These are phyloP conservation scores for Chaetoceros tenuissimus DNA, from an alignment of 108 stramenopile genomes.

Conservation along the genomic window DNA sequence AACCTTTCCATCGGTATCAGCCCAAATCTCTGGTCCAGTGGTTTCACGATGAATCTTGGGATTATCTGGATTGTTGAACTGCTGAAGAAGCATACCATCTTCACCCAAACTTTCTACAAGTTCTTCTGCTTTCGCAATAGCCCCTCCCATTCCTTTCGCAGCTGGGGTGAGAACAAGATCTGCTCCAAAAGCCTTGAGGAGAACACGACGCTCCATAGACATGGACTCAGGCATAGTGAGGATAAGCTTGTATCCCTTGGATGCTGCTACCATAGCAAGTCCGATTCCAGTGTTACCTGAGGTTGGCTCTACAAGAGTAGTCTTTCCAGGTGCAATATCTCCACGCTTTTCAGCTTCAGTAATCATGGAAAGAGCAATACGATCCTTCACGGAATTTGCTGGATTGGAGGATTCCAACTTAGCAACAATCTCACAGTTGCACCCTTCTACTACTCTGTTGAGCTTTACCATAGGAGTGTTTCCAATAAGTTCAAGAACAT, in stretches of 20 bases:
- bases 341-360: constrained; percentile 76
- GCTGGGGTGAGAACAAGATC: constrained; percentile 71
- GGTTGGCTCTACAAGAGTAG: constrained; percentile 81
- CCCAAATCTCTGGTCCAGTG: constrained; percentile 77
- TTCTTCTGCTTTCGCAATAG: constrained; percentile 52
- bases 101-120: constrained; percentile 33
- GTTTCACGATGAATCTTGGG: constrained; percentile 80
- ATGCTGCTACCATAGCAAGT: constrained; percentile 84
- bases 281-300: constrained; percentile 88
- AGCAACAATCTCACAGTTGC: constrained; percentile 70
- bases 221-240: constrained; percentile 88
- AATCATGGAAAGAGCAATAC: constrained; percentile 79
- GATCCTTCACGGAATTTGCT: constrained; percentile 86
- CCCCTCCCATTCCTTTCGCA: constrained; percentile 78
- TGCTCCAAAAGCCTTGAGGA: constrained; percentile 75
- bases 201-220: constrained; percentile 82
- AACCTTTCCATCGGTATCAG: constrained; percentile 63
- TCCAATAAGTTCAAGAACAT: constrained; percentile 77
- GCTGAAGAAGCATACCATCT: constrained; percentile 67
- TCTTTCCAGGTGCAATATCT: constrained; percentile 64
- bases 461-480: constrained; percentile 79
- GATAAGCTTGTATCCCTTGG: constrained; percentile 79
- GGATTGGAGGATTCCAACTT: constrained; percentile 79
- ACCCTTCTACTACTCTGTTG: constrained; percentile 41
- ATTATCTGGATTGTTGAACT: constrained; percentile 93